A percentile compares a stretch with the other conserved stretches of the same genome.
These are phyloP conservation scores for Pestalotiopsis fici DNA, from an alignment of 2,329 filamentous ascomycete genomes.

Conservation along the genomic window DNA sequence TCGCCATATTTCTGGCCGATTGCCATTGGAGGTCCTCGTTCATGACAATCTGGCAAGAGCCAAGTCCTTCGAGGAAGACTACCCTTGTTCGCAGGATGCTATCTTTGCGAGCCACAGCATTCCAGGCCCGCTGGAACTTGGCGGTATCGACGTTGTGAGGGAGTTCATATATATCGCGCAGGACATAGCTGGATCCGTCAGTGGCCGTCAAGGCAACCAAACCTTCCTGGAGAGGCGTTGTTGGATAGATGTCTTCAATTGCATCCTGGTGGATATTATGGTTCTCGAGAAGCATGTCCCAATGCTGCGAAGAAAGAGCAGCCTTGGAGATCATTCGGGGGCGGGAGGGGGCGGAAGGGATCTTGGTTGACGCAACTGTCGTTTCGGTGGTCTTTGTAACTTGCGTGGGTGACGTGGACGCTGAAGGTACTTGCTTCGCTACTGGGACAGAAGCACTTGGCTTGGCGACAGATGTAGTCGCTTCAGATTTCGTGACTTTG, in stretches of 20 bases:
- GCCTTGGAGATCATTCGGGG: neutral
- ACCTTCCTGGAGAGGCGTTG: conserved; percentile 5
- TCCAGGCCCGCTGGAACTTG: neutral
- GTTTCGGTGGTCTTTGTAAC: neutral
- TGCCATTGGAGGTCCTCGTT: conserved; percentile 3
- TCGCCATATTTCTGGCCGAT: neutral
- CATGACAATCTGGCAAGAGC: conserved; percentile 2
- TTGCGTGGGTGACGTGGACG: neutral
- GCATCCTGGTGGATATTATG: neutral
- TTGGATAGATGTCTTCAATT: conserved; percentile 8
- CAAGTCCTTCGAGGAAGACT: neutral
- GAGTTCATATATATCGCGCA: neutral
- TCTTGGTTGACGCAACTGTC: neutral
- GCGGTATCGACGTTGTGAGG: neutral
- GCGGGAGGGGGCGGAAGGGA: neutral
- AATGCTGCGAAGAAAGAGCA: neutral
- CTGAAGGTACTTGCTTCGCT: neutral
- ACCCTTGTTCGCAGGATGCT: conserved; percentile 6
- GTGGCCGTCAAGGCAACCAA: neutral
- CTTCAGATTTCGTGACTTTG: neutral
- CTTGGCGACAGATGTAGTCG: neutral
- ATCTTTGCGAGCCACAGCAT: neutral
- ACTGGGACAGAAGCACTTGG: neutral
- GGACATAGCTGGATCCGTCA: neutral
- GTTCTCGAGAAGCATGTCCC: neutral